phyloP scores from a whole-genome alignment of 345 rosid genomes.

The Eutrema heterophyllum region DNA sequence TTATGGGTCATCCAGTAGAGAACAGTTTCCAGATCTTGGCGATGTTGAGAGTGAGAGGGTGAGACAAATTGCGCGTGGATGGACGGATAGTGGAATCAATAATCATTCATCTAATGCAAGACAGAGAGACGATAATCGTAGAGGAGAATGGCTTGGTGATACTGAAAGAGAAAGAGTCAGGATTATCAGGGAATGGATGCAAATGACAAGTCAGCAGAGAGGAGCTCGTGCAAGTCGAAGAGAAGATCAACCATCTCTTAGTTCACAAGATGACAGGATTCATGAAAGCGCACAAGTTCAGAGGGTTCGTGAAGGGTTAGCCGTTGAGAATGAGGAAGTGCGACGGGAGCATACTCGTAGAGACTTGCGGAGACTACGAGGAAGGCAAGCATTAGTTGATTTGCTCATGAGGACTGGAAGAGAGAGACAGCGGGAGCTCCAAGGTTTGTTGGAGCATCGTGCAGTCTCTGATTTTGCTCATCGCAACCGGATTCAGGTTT shows the following conservation, averaged over 20 bases:
- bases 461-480: constrained; percentile 10
- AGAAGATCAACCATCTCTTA: neutral
- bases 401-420: constrained; percentile 5
- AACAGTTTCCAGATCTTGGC: neutral
- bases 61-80: neutral
- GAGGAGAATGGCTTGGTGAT: constrained; percentile 3
- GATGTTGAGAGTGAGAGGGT: constrained; percentile 3
- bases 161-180: neutral
- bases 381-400: neutral
- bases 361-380: neutral
- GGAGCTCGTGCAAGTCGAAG: neutral
- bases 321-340: neutral
- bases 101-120: neutral
- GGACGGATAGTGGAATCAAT: neutral
- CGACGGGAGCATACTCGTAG: constrained; percentile 1
- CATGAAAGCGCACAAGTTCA: neutral
- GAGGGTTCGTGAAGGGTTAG: neutral
- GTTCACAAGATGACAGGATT: neutral
- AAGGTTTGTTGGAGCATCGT: constrained; percentile 9
- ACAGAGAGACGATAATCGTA: neutral
- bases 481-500: constrained; percentile 4
- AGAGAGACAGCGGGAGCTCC: constrained; percentile 1
- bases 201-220: constrained; percentile 6
- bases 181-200: constrained; percentile 5
- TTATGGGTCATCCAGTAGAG: neutral